Base-by-base conservation (phyloP, 306 rosid genomes). In the Glycine soja region DNA sequence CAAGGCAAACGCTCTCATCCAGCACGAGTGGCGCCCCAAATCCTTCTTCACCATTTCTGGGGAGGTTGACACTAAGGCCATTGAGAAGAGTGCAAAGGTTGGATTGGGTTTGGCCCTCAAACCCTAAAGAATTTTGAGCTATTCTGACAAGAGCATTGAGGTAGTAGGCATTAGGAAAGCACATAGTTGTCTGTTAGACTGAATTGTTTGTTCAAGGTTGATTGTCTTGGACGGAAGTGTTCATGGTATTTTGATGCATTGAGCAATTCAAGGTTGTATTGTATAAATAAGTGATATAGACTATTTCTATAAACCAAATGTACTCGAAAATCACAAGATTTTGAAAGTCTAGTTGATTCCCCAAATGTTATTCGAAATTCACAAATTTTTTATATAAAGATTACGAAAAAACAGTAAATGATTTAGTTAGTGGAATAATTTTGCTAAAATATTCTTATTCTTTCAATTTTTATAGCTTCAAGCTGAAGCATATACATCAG, bases 21-120 rank as follows among this genome's bases (percentile, higher is more conserved):
- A 92, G 93, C 97, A 94, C 0, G 94, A 94, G 86, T 94, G 98
- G 98, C 98, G 98, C 24, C 94, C 98, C 65, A 94, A 85, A 14
- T 94, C 98, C 16, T 85, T 88, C 73, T 85, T 94, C 90, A 92
- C 98, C 71, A 36, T 94, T 81, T 89, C 97, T n/a, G 98, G 96
- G 16, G 98, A 94, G 89, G 96, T 94, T 24, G 98, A 94, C 86
- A 88, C 97, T 8, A 88, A 86, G 88, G 91, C 97, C 63, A 85
- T 94, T 65, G 98, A 94, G 82, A 90, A 94, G 89, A 94, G 92
- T 2, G 97, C 97, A 8, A 94, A 91, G 90, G 72, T 94, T 51
- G 98, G 98, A 47, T 84, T 94, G 72, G 90, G 89, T 71, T 81
- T 94, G 87, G 98, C 88, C 67, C 94, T 94, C 83, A 91, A 94